phyloP scores from a whole-genome alignment of 495 filamentous ascomycete species.

The Pseudevernia furfuracea region DNA sequence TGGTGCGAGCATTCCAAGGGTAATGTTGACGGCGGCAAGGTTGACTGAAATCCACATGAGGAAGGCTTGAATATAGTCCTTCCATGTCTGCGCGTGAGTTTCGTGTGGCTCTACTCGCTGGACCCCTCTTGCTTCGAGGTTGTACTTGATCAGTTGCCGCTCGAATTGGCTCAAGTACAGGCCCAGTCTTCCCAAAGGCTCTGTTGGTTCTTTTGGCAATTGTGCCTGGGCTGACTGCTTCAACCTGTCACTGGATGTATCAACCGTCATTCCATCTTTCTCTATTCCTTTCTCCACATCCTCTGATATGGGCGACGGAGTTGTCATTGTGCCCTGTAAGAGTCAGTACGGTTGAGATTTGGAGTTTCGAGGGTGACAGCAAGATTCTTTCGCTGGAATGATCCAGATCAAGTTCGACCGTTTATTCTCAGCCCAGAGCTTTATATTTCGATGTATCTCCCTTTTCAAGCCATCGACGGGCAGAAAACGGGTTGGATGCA shows the following conservation, averaged over 20 bases:
- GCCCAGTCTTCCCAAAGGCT: conserved; percentile 12
- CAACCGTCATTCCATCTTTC: conserved; percentile 8
- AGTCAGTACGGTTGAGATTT: conserved; percentile 12
- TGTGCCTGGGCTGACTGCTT: background rate
- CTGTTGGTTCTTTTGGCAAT: background rate
- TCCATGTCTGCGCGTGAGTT: conserved; percentile 48
- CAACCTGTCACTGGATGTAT: background rate
- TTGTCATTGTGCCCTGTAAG: conserved; percentile 20
- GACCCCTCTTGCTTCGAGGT: conserved; percentile 67
- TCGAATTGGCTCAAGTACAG: conserved; percentile 19
- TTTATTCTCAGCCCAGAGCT: conserved; percentile 49
- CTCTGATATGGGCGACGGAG: conserved; percentile 12
- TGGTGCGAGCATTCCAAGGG: conserved; percentile 65
- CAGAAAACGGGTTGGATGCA: conserved; percentile 12
- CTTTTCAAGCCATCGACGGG: background rate
- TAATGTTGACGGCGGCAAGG: conserved; percentile 67
- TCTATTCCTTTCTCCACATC: conserved; percentile 21
- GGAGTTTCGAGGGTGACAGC: conserved; percentile 25
- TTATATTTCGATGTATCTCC: conserved; percentile 5
- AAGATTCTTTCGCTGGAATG: conserved; percentile 57
- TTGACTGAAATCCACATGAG: conserved; percentile 72
- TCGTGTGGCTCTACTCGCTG: conserved; percentile 59
- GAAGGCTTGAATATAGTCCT: conserved; percentile 54
- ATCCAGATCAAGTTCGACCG: conserved; percentile 58
- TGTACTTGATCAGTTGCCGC: conserved; percentile 42